A percentile compares a stretch with the other conserved stretches of the same genome.
Conservation (phyloP, 202 grass and related monocot species). For the Alloteropsis angusta region DNA sequence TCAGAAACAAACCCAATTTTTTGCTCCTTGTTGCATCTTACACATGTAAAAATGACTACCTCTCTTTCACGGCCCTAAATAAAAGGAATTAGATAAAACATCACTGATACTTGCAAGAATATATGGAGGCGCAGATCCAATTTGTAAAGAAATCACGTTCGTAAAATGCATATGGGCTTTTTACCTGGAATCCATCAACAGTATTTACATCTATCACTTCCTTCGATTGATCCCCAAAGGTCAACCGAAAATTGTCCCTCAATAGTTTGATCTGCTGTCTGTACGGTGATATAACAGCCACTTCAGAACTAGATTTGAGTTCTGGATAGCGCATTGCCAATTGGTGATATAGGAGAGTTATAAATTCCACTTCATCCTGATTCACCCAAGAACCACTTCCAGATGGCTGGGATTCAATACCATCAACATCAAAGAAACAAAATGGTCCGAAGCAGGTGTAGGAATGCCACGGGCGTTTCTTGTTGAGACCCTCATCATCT, state of each 20-base stretch:
- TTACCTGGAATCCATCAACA: slow-evolving; percentile 95
- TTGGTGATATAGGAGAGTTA: slow-evolving; percentile 72
- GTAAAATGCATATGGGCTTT: slow-evolving; percentile 10
- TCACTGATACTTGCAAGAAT: slow-evolving; percentile 2
- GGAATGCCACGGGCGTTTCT: slow-evolving; percentile 57
- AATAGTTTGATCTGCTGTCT: slow-evolving; percentile 71
- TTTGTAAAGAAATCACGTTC: neutral
- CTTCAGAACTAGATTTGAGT: slow-evolving; percentile 61
- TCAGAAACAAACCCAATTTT: slow-evolving; percentile 89
- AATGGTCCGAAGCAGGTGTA: slow-evolving; percentile 86
- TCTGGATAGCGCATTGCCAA: slow-evolving; percentile 53
- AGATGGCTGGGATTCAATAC: slow-evolving; percentile 59
- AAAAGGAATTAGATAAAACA: slow-evolving; percentile 2
- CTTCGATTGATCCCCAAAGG: slow-evolving; percentile 80
- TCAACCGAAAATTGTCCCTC: slow-evolving; percentile 53
- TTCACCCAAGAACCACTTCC: slow-evolving; percentile 88
- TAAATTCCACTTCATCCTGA: slow-evolving; percentile 82
- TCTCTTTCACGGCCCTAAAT: slow-evolving; percentile 88
- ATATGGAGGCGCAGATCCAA: slow-evolving; percentile 19
- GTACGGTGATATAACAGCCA: slow-evolving; percentile 88
- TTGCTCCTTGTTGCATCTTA: slow-evolving; percentile 74
- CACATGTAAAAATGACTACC: slow-evolving; percentile 87
- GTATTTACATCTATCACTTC: slow-evolving; percentile 91
- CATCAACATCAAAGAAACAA: slow-evolving; percentile 91
- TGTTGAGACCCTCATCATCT: slow-evolving; percentile 69